Base-by-base conservation (phyloP, 23 red algal genomes). In the Gracilaria domingensis region DNA sequence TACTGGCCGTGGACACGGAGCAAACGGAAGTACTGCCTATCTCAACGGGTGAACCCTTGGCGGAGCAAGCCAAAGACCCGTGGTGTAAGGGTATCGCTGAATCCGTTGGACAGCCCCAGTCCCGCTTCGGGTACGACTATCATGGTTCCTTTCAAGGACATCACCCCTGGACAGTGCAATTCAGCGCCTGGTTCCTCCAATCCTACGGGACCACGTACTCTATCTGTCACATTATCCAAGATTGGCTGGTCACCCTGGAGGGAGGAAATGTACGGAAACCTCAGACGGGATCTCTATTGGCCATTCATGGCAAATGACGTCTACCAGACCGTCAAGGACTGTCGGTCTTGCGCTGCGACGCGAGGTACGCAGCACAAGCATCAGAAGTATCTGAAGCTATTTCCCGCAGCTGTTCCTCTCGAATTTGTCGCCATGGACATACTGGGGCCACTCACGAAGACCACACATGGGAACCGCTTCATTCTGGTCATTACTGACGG, bases 261-360 rank as follows among this genome's bases (percentile, higher is more conserved):
- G 28, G 24, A 48, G 28, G 12, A 42, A 23, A 86, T 93, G 91
- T 93, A 85, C 57, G 0, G 17, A 7, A 71, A 81, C 28, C 40
- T 93, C 9, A 25, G 81, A 4, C 48, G 81, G 40, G 91, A 81
- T 13, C 71, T 65, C 66, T 93, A 79, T 74, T 93, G 91, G 91
- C n/a, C 81, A 4, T 55, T 34, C n/a, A 93, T 93, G 91, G 82
- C 56, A 38, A 44, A 62, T 40, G 82, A 93, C 44, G 91, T 55
- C 20, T 80, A 65, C 36, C 26, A 40, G 32, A 66, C 54, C 86
- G 86, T 62, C 12, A 42, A 28, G 54, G 53, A 79, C 26, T 89
- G 86, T 36, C 25, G 56, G 26, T 61, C 30, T n/a, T 80, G 86
- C 65, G 53, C 72, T 0, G n/a, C 37, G 39, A 8, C 26, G 2